Base-by-base conservation (phyloP, 2,329 filamentous ascomycete genomes). In the Claviceps cyperi region DNA sequence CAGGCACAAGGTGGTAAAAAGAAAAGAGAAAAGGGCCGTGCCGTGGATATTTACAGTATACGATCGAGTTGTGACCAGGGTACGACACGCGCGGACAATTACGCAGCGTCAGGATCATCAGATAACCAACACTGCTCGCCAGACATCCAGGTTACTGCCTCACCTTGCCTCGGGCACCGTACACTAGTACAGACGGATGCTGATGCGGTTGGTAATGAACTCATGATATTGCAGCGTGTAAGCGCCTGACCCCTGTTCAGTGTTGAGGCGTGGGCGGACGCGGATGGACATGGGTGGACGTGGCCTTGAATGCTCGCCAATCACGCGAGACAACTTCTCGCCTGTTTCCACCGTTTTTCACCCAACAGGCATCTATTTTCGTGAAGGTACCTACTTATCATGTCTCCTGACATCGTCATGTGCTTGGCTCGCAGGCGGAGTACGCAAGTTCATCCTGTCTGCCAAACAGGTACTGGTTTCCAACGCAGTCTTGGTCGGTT, bases 321-420 rank as follows among this genome's bases (percentile, higher is more conserved):
- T 62, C 61, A 62, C 55, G 56, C 55, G 51, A 52, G 55, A 56
- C 24, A 55, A 53, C 40, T 49, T 48, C 57, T 62, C 57, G 58
- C 56, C 55, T 59, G 58, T 62, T 57, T 56, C 47, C 55, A 54
- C 55, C 55, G 46, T 5, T 19, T 44, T 17, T n/a, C 41, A 24
- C 21, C 22, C 9, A 2, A 44, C 45, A 54, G 60, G 61, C 61
- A 61, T 63, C 58, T 63, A 63, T 61, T 56, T 54, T 51, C 28
- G 28, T 32, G 9, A 4, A 54, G n/a, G n/a, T n/a, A n/a, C n/a
- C n/a, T n/a, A n/a, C 55, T 57, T 52, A 54, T 5, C 53, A 46
- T 37, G 43, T 50, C 32, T 35, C 37, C 40, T 38, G 19, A 40
- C 54, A 41, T 52, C 50, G 52, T 51, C 19, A 45, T 45, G 43